Conservation (phyloP, 2,329 filamentous ascomycete species). For the Chaetomium globosum region DNA sequence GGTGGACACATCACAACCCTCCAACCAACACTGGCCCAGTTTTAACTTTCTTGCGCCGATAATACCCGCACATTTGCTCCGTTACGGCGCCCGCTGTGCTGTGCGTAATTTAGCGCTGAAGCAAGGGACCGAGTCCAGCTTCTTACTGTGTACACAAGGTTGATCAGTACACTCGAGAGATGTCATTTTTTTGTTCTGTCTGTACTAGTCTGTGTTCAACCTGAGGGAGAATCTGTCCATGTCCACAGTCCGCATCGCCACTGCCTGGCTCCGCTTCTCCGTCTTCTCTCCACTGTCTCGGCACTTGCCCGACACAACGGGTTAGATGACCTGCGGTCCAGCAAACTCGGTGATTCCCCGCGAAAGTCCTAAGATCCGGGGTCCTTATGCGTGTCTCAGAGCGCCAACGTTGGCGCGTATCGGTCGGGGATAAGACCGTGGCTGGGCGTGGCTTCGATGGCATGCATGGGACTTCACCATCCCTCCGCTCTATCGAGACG, state of each 20-base stretch:
- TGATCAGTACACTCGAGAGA: no score
- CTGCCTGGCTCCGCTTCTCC: background rate
- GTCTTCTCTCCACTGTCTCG: background rate
- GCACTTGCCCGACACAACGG: background rate
- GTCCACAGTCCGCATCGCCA: background rate
- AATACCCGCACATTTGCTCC: background rate
- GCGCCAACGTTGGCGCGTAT: background rate
- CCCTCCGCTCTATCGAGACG: background rate
- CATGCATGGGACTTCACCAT: slow-evolving; percentile 2
- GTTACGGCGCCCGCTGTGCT: background rate
- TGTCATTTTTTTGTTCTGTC: no score
- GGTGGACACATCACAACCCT: background rate
- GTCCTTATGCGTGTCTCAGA: background rate
- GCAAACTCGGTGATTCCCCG: background rate
- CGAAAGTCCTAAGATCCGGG: background rate
- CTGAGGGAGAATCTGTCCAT: background rate
- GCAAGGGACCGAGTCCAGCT: background rate
- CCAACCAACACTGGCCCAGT: background rate
- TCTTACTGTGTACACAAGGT: no score
- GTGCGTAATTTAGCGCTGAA: background rate
- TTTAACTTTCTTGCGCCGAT: no score
- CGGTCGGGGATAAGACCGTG: background rate
- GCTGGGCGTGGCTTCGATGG: background rate
- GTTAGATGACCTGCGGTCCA: background rate
- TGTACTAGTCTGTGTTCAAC: no score